phyloP scores from a whole-genome alignment of 768 basidiomycete species.

The Leccinum pellstonianum region DNA sequence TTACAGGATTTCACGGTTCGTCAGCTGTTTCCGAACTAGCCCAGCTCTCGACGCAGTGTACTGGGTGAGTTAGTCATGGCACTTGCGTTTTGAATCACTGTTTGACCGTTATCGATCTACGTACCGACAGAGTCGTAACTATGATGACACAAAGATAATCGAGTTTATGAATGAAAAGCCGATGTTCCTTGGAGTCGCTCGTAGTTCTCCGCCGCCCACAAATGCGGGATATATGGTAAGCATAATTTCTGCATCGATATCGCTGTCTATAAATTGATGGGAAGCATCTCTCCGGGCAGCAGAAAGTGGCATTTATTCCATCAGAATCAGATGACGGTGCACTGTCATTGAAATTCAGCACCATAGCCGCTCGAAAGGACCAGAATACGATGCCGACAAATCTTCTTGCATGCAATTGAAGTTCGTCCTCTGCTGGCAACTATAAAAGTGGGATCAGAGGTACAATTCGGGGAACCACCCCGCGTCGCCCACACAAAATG shows the following conservation, averaged over 20 bases:
- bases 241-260: not conserved
- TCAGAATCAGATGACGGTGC: not conserved
- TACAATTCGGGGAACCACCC: not conserved
- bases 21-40: not conserved
- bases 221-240: not conserved
- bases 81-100: not conserved
- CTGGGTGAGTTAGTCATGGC: not conserved
- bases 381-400: not conserved
- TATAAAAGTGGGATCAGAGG: constrained; percentile 7
- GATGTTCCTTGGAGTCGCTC: not conserved
- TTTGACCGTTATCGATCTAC: not conserved
- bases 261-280: not conserved
- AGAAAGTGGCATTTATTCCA: not conserved
- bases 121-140: not conserved
- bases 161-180: not conserved
- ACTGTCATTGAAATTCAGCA: not conserved
- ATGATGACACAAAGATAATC: not conserved
- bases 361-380: not conserved
- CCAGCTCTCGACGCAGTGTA: not conserved
- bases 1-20: not conserved
- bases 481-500: constrained; percentile 12
- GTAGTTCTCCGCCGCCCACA: not conserved
- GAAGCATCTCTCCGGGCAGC: not conserved
- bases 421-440: not conserved
- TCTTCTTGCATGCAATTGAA: not conserved